Evolutionary conservation across 352 stramenopile species (phyloP).

Genomic region (Globisporangium uncinulatum): DNA sequence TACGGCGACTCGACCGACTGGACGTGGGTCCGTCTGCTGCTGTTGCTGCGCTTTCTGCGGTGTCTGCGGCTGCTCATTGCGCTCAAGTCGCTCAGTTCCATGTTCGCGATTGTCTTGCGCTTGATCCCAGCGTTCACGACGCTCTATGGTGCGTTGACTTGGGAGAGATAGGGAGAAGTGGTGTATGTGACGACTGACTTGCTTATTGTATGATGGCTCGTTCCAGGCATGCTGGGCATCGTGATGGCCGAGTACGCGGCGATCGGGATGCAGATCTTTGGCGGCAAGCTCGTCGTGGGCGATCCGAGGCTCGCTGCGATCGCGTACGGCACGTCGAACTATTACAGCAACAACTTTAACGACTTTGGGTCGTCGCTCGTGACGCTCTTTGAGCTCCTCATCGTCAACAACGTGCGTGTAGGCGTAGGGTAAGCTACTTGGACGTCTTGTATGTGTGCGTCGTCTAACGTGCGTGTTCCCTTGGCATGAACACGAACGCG

Average conservation of each 20-base stretch:
- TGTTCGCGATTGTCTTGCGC: conserved; percentile 47
- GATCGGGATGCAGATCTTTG: conserved; percentile 59
- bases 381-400: conserved; percentile 66
- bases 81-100: conserved; percentile 36
- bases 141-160: conserved; percentile 31
- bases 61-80: conserved; percentile 46
- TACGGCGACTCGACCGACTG: conserved; percentile 30
- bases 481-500: not conserved
- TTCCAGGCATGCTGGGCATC: conserved; percentile 46
- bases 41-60: conserved; percentile 52
- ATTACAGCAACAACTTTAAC: conserved; percentile 80
- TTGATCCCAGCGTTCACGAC: conserved; percentile 50
- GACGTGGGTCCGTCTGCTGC: conserved; percentile 48
- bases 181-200: not conserved
- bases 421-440: too few species aligned
- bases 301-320: conserved; percentile 27
- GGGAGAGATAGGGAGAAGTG: not conserved
- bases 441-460: not conserved
- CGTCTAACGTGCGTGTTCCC: not conserved
- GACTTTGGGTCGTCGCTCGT: conserved; percentile 50
- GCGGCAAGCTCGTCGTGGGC: conserved; percentile 38
- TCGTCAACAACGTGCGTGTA: conserved; percentile 67
- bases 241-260: conserved; percentile 58
- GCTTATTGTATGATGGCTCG: conserved; percentile 1
- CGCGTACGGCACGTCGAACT: conserved; percentile 42